phyloP scores from a whole-genome alignment of 2,329 filamentous ascomycete species.

The Diaporthe velutina region DNA sequence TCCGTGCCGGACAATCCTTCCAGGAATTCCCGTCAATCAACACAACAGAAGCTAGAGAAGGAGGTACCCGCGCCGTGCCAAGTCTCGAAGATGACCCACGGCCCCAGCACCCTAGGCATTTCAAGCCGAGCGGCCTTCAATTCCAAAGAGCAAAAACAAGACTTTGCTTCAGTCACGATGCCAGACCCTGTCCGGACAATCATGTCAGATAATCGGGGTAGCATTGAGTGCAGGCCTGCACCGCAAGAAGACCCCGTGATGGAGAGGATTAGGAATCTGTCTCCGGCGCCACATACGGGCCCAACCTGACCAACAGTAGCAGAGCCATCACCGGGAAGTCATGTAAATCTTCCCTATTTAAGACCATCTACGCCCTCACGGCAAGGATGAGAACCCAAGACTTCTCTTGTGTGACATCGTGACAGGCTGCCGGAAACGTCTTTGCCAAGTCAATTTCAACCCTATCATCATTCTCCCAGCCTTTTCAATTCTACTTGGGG shows the following conservation, averaged over 20 bases:
- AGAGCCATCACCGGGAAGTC: neutral
- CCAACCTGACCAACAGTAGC: neutral
- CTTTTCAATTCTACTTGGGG: neutral
- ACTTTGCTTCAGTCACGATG: neutral
- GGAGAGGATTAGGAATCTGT: slow-evolving; percentile 4
- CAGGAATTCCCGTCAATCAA: slow-evolving; percentile 23
- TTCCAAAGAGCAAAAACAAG: slow-evolving; percentile 6
- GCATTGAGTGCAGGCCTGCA: neutral
- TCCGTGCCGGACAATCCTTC: slow-evolving; percentile 11
- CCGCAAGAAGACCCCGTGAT: slow-evolving; percentile 3
- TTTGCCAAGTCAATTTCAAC: neutral
- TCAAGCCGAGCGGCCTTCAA: neutral
- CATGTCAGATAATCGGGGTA: neutral
- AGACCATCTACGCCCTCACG: neutral
- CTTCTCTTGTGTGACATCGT: slow-evolving; percentile 1
- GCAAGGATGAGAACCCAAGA: slow-evolving; percentile 3
- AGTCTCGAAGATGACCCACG: slow-evolving; percentile 9
- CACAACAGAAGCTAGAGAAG: slow-evolving; percentile 1
- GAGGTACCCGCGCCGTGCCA: slow-evolving; percentile 9
- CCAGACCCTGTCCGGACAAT: slow-evolving; percentile 11
- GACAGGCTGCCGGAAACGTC: neutral
- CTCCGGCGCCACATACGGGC: slow-evolving; percentile 9
- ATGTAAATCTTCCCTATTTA: neutral
- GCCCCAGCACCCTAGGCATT: slow-evolving; percentile 11
- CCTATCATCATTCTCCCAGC: neutral